phyloP scores from a whole-genome alignment of 371 early-diverging fungal genomes.

The Apophysomyces ossiformis region DNA sequence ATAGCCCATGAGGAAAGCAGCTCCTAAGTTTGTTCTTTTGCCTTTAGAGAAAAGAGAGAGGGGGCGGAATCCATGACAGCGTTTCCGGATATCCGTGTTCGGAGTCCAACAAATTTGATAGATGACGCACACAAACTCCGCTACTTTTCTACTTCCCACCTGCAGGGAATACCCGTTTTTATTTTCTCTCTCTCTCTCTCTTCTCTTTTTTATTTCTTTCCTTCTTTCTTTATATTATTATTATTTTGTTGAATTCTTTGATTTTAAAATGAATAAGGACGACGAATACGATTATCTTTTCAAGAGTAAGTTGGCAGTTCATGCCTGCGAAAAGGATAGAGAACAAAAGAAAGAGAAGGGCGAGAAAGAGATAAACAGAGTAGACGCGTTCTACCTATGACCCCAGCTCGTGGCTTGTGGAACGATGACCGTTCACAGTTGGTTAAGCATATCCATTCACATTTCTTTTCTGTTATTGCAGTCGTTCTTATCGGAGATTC shows the following conservation, averaged over 20 bases:
- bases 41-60: too few species aligned
- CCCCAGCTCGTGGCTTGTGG: conserved; percentile 58
- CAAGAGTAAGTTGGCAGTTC: conserved; percentile 20
- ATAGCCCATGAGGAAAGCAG: too few species aligned
- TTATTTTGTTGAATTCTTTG: too few species aligned
- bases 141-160: background rate
- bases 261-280: conserved; percentile 29
- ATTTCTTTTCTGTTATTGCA: conserved; percentile 32
- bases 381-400: background rate
- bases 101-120: background rate
- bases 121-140: conserved; percentile 9
- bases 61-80: background rate
- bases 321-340: background rate
- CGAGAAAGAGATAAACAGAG: conserved; percentile 7
- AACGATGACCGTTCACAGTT: background rate
- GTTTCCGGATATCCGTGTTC: background rate
- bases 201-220: conserved; percentile 15
- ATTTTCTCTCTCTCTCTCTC: conserved; percentile 3
- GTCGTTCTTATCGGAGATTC: conserved; percentile 99
- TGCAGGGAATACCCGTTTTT: background rate
- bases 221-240: background rate
- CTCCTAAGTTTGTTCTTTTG: too few species aligned
- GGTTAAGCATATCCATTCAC: too few species aligned
- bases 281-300: conserved; percentile 42
- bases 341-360: too few species aligned